phyloP scores from a whole-genome alignment of 2,329 filamentous ascomycete genomes.

The Pseudocercospora ulei region DNA sequence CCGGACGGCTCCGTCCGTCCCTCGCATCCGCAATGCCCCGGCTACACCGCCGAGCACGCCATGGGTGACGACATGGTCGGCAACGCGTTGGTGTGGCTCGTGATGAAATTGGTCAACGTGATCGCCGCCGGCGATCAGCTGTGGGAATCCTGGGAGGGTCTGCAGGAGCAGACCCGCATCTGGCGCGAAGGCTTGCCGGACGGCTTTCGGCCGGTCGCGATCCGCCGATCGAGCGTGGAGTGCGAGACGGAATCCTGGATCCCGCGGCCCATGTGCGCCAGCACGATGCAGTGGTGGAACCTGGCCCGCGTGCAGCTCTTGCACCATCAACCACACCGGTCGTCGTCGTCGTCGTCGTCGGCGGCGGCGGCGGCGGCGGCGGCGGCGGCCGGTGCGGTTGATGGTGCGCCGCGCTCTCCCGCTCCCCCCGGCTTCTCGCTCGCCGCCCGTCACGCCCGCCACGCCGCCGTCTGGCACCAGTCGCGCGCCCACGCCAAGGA shows the following conservation, averaged over 20 bases:
- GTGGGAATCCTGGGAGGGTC: slow-evolving; percentile 46
- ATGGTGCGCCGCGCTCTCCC: too few species aligned
- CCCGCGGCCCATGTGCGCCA: slow-evolving; percentile 53
- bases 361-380: too few species aligned
- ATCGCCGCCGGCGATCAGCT: slow-evolving; percentile 49
- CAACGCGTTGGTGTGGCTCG: slow-evolving; percentile 56
- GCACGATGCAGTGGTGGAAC: slow-evolving; percentile 57
- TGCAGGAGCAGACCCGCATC: slow-evolving; percentile 49
- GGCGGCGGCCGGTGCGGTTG: too few species aligned
- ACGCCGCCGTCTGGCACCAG: slow-evolving; percentile 48
- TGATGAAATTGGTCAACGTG: slow-evolving; percentile 57
- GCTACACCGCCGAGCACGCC: slow-evolving; percentile 37
- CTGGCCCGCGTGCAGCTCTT: slow-evolving; percentile 54
- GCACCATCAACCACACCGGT: slow-evolving; percentile 51
- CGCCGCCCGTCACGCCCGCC: slow-evolving; percentile 47
- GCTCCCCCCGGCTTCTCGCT: slow-evolving; percentile 41
- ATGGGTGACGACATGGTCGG: slow-evolving; percentile 56
- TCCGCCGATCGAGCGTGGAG: slow-evolving; percentile 21
- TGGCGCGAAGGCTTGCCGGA: slow-evolving; percentile 53
- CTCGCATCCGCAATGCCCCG: slow-evolving; percentile 40
- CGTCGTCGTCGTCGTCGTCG: slow-evolving; percentile 32
- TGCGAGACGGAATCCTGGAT: slow-evolving; percentile 49
- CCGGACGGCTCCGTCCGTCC: slow-evolving; percentile 45
- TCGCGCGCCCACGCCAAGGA: slow-evolving; percentile 51
- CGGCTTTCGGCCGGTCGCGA: slow-evolving; percentile 50